A percentile compares a stretch with the other conserved stretches of the same genome.
These are phyloP conservation scores for Termitomyces titanicus DNA, from an alignment of 768 basidiomycete genomes.

Conservation along the genomic window DNA sequence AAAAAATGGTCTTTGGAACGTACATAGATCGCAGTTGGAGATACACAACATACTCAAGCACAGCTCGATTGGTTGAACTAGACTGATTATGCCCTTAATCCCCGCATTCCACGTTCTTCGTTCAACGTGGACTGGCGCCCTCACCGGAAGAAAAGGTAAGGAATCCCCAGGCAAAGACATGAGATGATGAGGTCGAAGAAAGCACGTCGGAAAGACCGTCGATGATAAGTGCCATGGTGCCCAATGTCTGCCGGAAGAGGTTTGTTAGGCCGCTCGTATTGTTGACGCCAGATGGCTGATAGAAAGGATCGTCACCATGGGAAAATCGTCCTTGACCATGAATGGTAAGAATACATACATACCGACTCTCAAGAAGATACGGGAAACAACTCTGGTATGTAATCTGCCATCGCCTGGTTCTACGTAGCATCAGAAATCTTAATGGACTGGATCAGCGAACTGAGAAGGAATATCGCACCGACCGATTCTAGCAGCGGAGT, in stretches of 20 bases:
- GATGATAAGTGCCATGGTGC: slow-evolving; percentile 22
- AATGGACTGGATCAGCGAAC: background rate
- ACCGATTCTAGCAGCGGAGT: slow-evolving; percentile 53
- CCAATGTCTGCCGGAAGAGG: slow-evolving; percentile 55
- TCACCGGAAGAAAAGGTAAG: slow-evolving; percentile 68
- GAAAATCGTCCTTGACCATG: too few species aligned
- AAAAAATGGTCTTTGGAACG: too few species aligned
- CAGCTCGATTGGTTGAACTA: too few species aligned
- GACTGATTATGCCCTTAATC: too few species aligned
- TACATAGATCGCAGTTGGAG: too few species aligned
- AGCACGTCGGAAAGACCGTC: slow-evolving; percentile 42
- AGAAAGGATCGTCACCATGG: background rate
- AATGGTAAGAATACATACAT: slow-evolving; percentile 33
- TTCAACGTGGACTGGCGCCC: slow-evolving; percentile 47
- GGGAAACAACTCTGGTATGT: slow-evolving; percentile 63
- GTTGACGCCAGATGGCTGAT: slow-evolving; percentile 69
- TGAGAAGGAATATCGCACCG: slow-evolving; percentile 16
- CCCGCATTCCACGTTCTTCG: slow-evolving; percentile 53
- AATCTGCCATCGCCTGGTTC: slow-evolving; percentile 45
- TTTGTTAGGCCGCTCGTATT: slow-evolving; percentile 64
- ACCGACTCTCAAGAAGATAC: slow-evolving; percentile 69
- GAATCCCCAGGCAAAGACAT: slow-evolving; percentile 71
- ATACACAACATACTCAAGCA: too few species aligned
- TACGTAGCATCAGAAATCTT: too few species aligned
- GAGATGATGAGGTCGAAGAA: slow-evolving; percentile 58